Conservation (phyloP, 2,329 filamentous ascomycete species). For the Colletotrichum nymphaeae region DNA sequence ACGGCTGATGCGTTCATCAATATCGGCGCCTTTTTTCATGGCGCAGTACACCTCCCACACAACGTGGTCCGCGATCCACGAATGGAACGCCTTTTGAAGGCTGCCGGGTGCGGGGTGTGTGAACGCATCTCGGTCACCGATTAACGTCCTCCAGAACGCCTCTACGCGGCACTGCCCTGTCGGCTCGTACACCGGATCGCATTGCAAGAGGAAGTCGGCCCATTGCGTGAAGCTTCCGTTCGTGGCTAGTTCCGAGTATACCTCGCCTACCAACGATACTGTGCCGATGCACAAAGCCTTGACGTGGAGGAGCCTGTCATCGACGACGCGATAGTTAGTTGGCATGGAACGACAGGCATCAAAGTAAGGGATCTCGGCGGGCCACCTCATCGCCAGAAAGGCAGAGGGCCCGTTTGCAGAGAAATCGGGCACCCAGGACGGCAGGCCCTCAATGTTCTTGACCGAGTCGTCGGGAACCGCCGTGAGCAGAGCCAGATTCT, state of each 20-base stretch:
- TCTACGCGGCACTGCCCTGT: slow-evolving; percentile 41
- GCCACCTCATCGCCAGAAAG: slow-evolving; percentile 20
- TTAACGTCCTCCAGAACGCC: slow-evolving; percentile 42
- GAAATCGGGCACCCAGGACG: slow-evolving; percentile 41
- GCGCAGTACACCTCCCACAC: slow-evolving; percentile 22
- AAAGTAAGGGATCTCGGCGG: slow-evolving; percentile 1
- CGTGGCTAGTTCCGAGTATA: slow-evolving; percentile 25
- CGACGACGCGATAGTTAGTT: neutral
- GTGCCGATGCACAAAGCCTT: slow-evolving; percentile 18
- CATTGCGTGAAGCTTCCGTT: slow-evolving; percentile 28
- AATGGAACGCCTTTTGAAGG: slow-evolving; percentile 16
- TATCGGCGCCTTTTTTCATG: slow-evolving; percentile 3
- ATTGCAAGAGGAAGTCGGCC: slow-evolving; percentile 36
- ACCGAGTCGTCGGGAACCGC: slow-evolving; percentile 38
- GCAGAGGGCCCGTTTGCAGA: slow-evolving; percentile 13
- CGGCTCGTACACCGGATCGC: slow-evolving; percentile 35
- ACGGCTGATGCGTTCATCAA: neutral
- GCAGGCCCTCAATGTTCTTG: slow-evolving; percentile 23
- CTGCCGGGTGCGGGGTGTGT: slow-evolving; percentile 5
- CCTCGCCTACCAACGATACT: neutral
- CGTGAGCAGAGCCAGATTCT: slow-evolving; percentile 34
- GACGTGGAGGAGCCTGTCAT: slow-evolving; percentile 5
- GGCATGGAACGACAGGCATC: slow-evolving; percentile 7
- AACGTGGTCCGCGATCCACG: slow-evolving; percentile 24
- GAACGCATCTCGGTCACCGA: slow-evolving; percentile 38